Evolutionary conservation across 2,329 filamentous ascomycete genomes (phyloP).

Genomic region (Fonsecaea nubica): DNA sequence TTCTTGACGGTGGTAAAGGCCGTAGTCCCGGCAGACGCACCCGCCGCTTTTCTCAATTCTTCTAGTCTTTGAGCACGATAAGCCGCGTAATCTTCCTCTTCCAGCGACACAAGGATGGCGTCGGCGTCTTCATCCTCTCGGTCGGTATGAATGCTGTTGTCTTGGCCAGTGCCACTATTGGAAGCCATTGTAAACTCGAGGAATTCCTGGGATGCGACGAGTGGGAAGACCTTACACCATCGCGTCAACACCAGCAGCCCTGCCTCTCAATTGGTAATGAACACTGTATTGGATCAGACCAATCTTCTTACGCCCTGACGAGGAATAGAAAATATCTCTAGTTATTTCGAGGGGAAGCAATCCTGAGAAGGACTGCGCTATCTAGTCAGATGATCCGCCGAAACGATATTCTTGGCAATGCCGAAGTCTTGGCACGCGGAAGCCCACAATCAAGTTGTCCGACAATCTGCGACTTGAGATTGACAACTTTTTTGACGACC

Average conservation of each 20-base stretch:
- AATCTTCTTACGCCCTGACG: not conserved
- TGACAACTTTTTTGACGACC: slow-evolving; percentile 30
- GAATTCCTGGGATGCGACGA: not conserved
- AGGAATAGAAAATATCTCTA: not conserved
- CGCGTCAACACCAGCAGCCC: not conserved
- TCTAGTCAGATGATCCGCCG: not conserved
- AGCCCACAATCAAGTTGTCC: slow-evolving; percentile 16
- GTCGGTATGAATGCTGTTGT: slow-evolving; percentile 22
- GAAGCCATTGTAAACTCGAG: slow-evolving; percentile 1
- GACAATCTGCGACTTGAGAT: slow-evolving; percentile 26
- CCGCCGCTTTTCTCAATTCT: slow-evolving; percentile 26
- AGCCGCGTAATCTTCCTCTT: slow-evolving; percentile 59
- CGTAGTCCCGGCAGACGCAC: slow-evolving; percentile 18
- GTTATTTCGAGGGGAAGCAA: not conserved
- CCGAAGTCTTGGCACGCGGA: slow-evolving; percentile 21
- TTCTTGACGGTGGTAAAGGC: slow-evolving; percentile 33
- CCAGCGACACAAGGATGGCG: slow-evolving; percentile 64
- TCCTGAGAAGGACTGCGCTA: not conserved
- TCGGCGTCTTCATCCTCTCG: slow-evolving; percentile 63
- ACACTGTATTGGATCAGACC: not conserved
- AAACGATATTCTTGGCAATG: slow-evolving; percentile 1
- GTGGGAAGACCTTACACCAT: not conserved
- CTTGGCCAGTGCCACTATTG: slow-evolving; percentile 5
- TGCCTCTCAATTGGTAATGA: not conserved
- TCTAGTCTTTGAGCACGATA: slow-evolving; percentile 56